phyloP scores from a whole-genome alignment of 1,284 basidiomycete genomes.

The Apiotrichum veenhuisii region DNA sequence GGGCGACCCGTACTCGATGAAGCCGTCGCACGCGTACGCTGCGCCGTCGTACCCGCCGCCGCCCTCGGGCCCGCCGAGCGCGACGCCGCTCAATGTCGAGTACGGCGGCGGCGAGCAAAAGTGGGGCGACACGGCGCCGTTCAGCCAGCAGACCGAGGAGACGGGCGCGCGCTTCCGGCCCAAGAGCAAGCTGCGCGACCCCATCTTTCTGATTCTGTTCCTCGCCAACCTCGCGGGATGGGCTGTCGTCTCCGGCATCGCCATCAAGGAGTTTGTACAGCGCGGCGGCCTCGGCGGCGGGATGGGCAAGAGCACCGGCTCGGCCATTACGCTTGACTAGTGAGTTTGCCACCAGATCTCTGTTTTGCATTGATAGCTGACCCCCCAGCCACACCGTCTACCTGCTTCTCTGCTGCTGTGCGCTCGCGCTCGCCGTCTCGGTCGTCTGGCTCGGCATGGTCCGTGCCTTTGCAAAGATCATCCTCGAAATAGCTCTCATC shows the following conservation, averaged over 20 bases:
- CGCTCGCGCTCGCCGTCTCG: conserved; percentile 58
- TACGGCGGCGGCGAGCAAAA: conserved; percentile 15
- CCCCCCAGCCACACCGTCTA: conserved; percentile 56
- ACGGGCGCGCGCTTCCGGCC: conserved; percentile 63
- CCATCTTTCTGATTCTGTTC: conserved; percentile 66
- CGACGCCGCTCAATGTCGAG: conserved; percentile 2
- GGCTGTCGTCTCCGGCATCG: conserved; percentile 63
- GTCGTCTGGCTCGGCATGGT: conserved; percentile 46
- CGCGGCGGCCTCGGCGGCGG: conserved; percentile 57
- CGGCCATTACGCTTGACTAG: conserved; percentile 31
- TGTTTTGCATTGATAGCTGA: background rate
- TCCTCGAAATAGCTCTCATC: conserved; percentile 75
- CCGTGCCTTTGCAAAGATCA: conserved; percentile 68
- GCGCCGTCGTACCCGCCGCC: conserved; percentile 12
- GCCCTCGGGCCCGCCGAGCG: background rate
- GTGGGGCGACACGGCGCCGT: conserved; percentile 47
- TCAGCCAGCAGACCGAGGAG: conserved; percentile 56
- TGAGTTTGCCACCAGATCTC: conserved; percentile 18
- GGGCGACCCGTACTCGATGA: conserved; percentile 28
- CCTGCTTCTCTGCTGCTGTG: conserved; percentile 65
- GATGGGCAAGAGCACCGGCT: conserved; percentile 40
- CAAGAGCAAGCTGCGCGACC: conserved; percentile 67
- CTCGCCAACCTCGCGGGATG: conserved; percentile 66
- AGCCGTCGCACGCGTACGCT: conserved; percentile 44
- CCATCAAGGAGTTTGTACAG: conserved; percentile 61